Evolutionary conservation across 257 asterid species (phyloP).

Genomic region (Plantago ovata): DNA sequence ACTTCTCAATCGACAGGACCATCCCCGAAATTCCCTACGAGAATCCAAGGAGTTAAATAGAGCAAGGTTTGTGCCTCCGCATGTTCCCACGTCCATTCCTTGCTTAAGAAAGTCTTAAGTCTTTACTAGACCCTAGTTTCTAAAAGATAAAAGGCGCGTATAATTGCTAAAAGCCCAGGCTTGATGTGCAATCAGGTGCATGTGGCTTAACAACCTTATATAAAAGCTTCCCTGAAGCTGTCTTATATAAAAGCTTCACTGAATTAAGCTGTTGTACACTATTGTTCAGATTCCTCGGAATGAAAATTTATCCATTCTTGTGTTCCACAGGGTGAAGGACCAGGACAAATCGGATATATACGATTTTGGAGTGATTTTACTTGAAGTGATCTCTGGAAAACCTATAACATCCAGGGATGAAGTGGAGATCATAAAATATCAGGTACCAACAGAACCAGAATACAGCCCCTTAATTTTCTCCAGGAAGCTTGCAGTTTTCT

Average conservation of each 20-base stretch:
- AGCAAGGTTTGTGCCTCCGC: slow-evolving; percentile 39
- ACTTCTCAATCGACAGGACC: slow-evolving; percentile 41
- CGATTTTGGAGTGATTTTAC: slow-evolving; percentile 72
- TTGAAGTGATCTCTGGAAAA: slow-evolving; percentile 68
- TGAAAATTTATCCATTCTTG: not conserved
- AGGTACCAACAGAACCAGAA: slow-evolving; percentile 38
- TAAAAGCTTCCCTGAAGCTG: slow-evolving; percentile 2
- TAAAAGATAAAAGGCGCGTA: no score
- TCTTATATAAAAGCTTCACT: not conserved
- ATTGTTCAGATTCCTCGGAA: not conserved
- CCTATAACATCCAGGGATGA: slow-evolving; percentile 43
- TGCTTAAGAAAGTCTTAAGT: no score
- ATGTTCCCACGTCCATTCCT: not conserved
- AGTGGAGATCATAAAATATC: slow-evolving; percentile 41
- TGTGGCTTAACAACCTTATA: not conserved
- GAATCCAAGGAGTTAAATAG: slow-evolving; percentile 41
- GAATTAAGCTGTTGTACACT: slow-evolving; percentile 8
- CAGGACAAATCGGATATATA: slow-evolving; percentile 65
- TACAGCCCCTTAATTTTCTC: not conserved
- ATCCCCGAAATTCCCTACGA: slow-evolving; percentile 22
- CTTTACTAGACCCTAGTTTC: no score
- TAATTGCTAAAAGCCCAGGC: no score
- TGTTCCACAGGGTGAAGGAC: slow-evolving; percentile 45
- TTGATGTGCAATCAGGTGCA: not conserved
- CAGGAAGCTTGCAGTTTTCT: no score